Evolutionary conservation across 2,329 filamentous ascomycete species (phyloP), one percentile per base, ranked within the genome.

Genomic region (Cyanodermella asteris): DNA sequence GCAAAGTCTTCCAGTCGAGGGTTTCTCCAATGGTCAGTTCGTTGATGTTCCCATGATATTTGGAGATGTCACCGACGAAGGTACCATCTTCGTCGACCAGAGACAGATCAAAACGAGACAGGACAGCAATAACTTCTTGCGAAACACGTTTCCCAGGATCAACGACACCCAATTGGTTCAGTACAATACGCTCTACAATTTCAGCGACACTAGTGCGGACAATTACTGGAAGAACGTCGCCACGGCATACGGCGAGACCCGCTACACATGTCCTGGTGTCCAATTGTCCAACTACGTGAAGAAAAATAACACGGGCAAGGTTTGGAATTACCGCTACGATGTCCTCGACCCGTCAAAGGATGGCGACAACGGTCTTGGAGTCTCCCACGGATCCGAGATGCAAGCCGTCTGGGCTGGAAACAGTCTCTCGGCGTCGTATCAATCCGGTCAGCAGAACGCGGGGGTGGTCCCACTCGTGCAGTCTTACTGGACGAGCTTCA

Each of bases 401-500:
- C 57, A 61, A 24, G 68, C 71, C 0, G 65, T 82, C 25, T 80
- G 67, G 50, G 0, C 48, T 46, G 50, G 12, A 47, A n/a, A n/a
- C n/a, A n/a, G n/a, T n/a, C 44, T 56, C 2, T 70, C 71, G 0
- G 38, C 39, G 3, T 69, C 61, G 23, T 78, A 77, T 36, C 40
- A 49, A 0, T 52, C 50, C 4, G 51, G 50, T 9, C 44, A 46
- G 8, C n/a, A n/a, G n/a, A 78, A 80, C 34, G 57, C 50, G 2
- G 39, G 40, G 0, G 64, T 73, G 5, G 55, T 73, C 1, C 53
- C 61, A 0, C 46, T 72, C 0, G 59, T 74, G 15, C 70, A 78
- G 38, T 59, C 55, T 0, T 82, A 80, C 44, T 81, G 72, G 72
- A 64, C 67, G 2, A 75, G 67, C 33, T 82, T 82, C 40, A 66